Base-by-base conservation (phyloP, 495 filamentous ascomycete species). In the Penicillium crystallinum region DNA sequence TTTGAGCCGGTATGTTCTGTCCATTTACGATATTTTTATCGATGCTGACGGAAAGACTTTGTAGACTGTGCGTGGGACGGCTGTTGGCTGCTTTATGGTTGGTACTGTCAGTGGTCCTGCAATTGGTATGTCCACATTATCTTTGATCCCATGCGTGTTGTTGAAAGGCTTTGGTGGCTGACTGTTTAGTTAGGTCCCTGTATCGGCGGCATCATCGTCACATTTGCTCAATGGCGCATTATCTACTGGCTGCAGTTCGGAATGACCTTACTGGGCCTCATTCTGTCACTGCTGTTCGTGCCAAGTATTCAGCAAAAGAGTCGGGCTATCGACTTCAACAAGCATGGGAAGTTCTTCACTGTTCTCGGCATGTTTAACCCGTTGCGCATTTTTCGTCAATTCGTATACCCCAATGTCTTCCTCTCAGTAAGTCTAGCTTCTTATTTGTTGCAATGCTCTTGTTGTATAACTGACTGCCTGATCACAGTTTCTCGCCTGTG, bases 181-280 rank as follows among this genome's bases (percentile, higher is more conserved):
- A 31, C 19, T 57, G 29, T 4, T 39, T 23, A 25, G 7, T 18
- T 40, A 77, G 74, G 69, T 12, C 75, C 74, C 46, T 75, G 71
- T 44, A 65, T 76, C 39, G 73, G 72, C 22, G 72, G 73, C 23
- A 70, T 81, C 50, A 81, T 83, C 47, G 80, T 81, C 59, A 82
- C 78, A 15, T 84, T 75, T 52, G 56, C 69, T 12, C 62, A 66
- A 29, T 84, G 81, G 81, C 67, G 81, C 22, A 72, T 72, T 51
- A 81, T 82, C 53, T 82, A 79, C 69, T 82, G 81, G 80, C 65
- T 81, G 22, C 81, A 82, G 56, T 72, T 75, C 21, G 78, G 64
- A 17, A 72, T 83, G 55, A 68, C 72, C 3, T 71, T 65, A 31
- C 57, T 77, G 29, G 72, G 74, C 1, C 59, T 76, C 2, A 31